These are phyloP conservation scores for Pseudonitzschia multistriata DNA, from an alignment of 108 stramenopile genomes.

Conservation along the genomic window DNA sequence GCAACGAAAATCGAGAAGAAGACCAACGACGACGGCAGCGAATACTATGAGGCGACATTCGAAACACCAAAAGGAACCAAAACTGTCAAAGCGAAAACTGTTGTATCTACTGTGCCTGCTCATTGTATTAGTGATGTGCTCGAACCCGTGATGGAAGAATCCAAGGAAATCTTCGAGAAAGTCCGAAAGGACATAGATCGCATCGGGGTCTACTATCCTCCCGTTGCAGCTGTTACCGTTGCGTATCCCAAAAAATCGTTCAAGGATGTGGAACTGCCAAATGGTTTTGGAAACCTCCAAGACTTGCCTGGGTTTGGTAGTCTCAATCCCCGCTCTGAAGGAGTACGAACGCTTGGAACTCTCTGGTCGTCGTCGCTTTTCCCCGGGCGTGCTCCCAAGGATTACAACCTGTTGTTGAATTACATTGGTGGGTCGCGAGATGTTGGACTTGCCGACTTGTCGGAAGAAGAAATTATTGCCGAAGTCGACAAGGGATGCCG, in stretches of 20 bases:
- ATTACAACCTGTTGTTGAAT: slow-evolving; percentile 87
- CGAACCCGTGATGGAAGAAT: slow-evolving; percentile 73
- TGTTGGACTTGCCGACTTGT: slow-evolving; percentile 76
- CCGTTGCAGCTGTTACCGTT: slow-evolving; percentile 89
- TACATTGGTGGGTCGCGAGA: slow-evolving; percentile 97
- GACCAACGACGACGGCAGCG: slow-evolving; percentile 33
- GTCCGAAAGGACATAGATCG: slow-evolving; percentile 53
- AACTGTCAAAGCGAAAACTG: slow-evolving; percentile 49
- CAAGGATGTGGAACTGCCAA: slow-evolving; percentile 78
- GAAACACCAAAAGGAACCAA: slow-evolving; percentile 66
- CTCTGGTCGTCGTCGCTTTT: slow-evolving; percentile 94
- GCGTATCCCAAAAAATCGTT: slow-evolving; percentile 92
- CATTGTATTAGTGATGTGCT: slow-evolving; percentile 63
- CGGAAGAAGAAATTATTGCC: slow-evolving; percentile 81
- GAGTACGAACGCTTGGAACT: slow-evolving; percentile 89
- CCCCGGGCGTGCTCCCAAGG: slow-evolving; percentile 86
- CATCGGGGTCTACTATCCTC: slow-evolving; percentile 87
- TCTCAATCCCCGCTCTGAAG: slow-evolving; percentile 85
- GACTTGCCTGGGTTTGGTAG: slow-evolving; percentile 89
- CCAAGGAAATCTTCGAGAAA: slow-evolving; percentile 67
- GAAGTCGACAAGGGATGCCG: slow-evolving; percentile 88
- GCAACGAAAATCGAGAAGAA: slow-evolving; percentile 51
- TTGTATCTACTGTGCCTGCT: slow-evolving; percentile 85
- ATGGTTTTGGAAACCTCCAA: slow-evolving; percentile 72
- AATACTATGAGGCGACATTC: slow-evolving; percentile 65